phyloP scores from a whole-genome alignment of 768 basidiomycete species.

The Tricholomella constricta region DNA sequence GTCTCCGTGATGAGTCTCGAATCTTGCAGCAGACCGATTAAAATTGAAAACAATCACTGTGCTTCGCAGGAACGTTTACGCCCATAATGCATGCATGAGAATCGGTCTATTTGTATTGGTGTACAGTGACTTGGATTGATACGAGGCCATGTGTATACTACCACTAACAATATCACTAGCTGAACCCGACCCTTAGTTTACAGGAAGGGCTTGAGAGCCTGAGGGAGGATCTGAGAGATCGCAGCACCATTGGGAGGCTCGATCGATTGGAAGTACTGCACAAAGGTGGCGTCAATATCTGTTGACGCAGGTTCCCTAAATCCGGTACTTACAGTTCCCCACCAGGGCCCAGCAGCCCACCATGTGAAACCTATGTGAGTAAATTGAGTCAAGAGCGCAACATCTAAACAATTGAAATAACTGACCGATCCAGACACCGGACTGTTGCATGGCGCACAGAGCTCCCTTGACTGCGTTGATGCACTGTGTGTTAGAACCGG shows the following conservation, averaged over 20 bases:
- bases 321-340: slow-evolving; percentile 46
- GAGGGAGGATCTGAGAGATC: slow-evolving; percentile 54
- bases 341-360: slow-evolving; percentile 70
- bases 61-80: too few relatives aligned
- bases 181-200: slow-evolving; percentile 24
- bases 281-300: slow-evolving; percentile 9
- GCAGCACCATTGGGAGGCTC: slow-evolving; percentile 61
- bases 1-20: too few relatives aligned
- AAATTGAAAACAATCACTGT: too few relatives aligned
- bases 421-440: slow-evolving; percentile 59
- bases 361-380: slow-evolving; percentile 31
- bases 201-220: slow-evolving; percentile 57
- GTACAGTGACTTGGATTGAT: not conserved
- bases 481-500: slow-evolving; percentile 47
- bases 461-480: slow-evolving; percentile 55
- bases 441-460: slow-evolving; percentile 58
- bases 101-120: too few relatives aligned
- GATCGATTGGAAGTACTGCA: slow-evolving; percentile 59
- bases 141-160: not conserved
- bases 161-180: too few relatives aligned
- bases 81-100: too few relatives aligned
- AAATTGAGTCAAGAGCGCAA: not conserved
- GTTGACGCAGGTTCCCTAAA: not conserved
- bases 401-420: not conserved
- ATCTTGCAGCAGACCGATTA: too few relatives aligned